Evolutionary conservation across 2,329 filamentous ascomycete genomes (phyloP).

Genomic region (Penicillium vulpinum): DNA sequence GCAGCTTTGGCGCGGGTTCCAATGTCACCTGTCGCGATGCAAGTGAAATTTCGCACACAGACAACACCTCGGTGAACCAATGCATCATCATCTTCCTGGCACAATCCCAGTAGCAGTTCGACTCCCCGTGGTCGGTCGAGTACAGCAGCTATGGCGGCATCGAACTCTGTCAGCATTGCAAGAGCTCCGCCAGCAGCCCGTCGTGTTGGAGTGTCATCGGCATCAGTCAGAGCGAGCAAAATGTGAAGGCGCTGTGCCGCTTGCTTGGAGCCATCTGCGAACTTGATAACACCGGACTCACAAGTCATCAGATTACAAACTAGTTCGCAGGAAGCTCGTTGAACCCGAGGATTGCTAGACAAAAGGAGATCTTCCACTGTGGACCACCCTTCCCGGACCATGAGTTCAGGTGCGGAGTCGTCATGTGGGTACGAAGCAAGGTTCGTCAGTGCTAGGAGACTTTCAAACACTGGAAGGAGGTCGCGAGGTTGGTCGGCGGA

Average conservation of each 20-base stretch:
- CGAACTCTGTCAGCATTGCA: conserved; percentile 78
- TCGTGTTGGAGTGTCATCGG: conserved; percentile 75
- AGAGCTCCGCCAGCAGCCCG: conserved; percentile 85
- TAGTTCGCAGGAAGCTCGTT: conserved; percentile 81
- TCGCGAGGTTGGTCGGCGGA: conserved; percentile 61
- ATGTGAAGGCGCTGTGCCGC: conserved; percentile 77
- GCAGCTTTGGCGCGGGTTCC: conserved; percentile 62
- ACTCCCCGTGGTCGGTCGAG: conserved; percentile 71
- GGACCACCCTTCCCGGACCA: conserved; percentile 72
- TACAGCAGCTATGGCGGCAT: conserved; percentile 70
- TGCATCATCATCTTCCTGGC: conserved; percentile 63
- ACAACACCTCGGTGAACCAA: conserved; percentile 69
- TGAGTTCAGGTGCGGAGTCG: conserved; percentile 59
- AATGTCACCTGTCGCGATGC: conserved; percentile 61
- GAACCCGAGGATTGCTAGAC: conserved; percentile 70
- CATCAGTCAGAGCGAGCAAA: conserved; percentile 81
- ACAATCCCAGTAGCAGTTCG: conserved; percentile 76
- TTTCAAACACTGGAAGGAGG: conserved; percentile 85
- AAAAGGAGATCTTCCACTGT: conserved; percentile 82
- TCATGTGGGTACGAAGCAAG: conserved; percentile 65
- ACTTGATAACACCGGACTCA: conserved; percentile 47
- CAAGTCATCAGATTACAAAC: conserved; percentile 75
- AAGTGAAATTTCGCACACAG: conserved; percentile 70
- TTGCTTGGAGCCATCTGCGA: conserved; percentile 58
- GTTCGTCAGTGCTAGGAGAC: conserved; percentile 89